Base-by-base conservation (phyloP, 345 rosid species). In the Turritis glabra region DNA sequence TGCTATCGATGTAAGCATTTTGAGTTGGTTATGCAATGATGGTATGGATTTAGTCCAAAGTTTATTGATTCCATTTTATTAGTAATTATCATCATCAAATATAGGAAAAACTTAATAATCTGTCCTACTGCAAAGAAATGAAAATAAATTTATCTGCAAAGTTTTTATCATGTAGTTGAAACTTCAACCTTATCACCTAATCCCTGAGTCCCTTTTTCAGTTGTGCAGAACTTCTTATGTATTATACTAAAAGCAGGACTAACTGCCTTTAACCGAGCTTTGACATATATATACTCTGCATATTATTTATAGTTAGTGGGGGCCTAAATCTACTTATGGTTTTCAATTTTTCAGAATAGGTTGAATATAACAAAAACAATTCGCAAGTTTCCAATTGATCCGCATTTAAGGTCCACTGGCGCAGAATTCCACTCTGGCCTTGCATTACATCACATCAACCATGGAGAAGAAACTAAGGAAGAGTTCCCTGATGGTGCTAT, bases 361-460 rank as follows among this genome's bases (percentile, higher is more conserved):
- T 82, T 96, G 84, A 96, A 96, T 82, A 86, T 96, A 81, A 92
- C 97, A 73, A 96, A 96, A 84, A 96, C 97, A 56, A 76, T 96
- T 62, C 89, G 90, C 55, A 96, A 92, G 78, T 96, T 76, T 85
- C 86, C 99, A 58, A 96, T 96, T 75, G 99, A 86, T 83, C 86
- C 72, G 51, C 73, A 89, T 81, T 77, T 96, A 83, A 89, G 75
- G 75, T 80, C 89, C 64, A 90, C 90, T 44, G 99, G 98, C 58
- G 32, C 84, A 41, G 96, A 92, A 80, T 92, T 88, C 78, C 93
- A 87, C 64, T 82, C 99, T 3, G 91, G 85, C 56, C 82, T 85
- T 55, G 76, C 77, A 70, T 64, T 51, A 47, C 84, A 85, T 83
- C 19, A 71, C 66, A 88, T 92, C 64, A 92, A 90, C 84, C 98